Evolutionary conservation across 1,284 basidiomycete species (phyloP).

Genomic region (Irpex sp.): DNA sequence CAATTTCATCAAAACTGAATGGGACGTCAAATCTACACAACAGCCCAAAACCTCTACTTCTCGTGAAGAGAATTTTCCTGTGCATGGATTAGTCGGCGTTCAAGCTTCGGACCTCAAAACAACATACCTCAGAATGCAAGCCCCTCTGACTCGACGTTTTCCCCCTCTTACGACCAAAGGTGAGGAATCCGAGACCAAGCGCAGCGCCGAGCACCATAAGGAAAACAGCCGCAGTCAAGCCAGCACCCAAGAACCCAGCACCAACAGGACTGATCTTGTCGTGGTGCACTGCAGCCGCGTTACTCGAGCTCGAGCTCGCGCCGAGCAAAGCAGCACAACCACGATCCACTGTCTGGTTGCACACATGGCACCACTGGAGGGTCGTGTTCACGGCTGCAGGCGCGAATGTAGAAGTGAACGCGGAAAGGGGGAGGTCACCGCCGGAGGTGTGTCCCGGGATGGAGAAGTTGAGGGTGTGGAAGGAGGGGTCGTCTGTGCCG

Average conservation of each 20-base stretch:
- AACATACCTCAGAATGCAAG: slow-evolving; percentile 7
- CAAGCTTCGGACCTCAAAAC: no score
- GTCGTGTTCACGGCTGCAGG: slow-evolving; percentile 49
- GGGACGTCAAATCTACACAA: no score
- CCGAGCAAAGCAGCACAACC: slow-evolving; percentile 48
- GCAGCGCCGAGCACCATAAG: slow-evolving; percentile 37
- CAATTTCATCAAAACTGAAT: no score
- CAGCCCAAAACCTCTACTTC: no score
- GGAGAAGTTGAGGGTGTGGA: slow-evolving; percentile 24
- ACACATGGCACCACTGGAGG: slow-evolving; percentile 57
- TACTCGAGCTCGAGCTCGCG: background rate
- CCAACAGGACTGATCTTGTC: slow-evolving; percentile 48
- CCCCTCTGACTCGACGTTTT: slow-evolving; percentile 4
- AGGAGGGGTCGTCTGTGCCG: slow-evolving; percentile 35
- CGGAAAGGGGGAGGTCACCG: slow-evolving; percentile 51
- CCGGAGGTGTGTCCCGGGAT: slow-evolving; percentile 23
- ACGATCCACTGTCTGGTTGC: slow-evolving; percentile 50
- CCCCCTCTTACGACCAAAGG: slow-evolving; percentile 25
- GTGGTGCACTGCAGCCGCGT: slow-evolving; percentile 23
- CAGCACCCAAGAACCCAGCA: slow-evolving; percentile 65
- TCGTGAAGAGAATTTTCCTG: no score
- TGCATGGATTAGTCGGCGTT: no score
- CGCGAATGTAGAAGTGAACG: slow-evolving; percentile 54
- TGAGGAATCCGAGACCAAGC: slow-evolving; percentile 45
- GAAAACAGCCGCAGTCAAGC: slow-evolving; percentile 46